Base-by-base conservation (phyloP, 2,329 filamentous ascomycete genomes). In the Neopestalotiopsis clavispora region DNA sequence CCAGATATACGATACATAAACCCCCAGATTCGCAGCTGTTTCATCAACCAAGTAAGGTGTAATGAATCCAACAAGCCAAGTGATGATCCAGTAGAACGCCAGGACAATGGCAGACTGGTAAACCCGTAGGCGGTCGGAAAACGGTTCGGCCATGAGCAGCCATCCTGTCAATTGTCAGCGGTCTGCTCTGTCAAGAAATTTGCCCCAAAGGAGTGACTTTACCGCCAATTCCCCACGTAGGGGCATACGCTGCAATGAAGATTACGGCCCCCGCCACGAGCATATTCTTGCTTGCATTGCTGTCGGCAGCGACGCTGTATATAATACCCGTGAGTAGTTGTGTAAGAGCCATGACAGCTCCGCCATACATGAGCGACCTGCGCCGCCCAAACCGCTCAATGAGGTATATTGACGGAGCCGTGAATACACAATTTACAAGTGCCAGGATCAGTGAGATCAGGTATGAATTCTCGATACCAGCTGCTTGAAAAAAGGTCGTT, bases 51-150 rank as follows among this genome's bases (percentile, higher is more conserved):
- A n/a, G 5, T 52, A 52, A 2, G n/a, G 45, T 52, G 45, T 52
- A 17, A 52, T 52, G 45, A 52, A 52, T 52, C 45, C 45, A 17
- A 52, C 45, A 17, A 52, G 45, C 45, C 45, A 52, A 52, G 45
- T 52, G 45, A 52, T 52, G 45, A 52, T 52, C 45, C 45, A 52
- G n/a, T 52, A 52, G 17, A 52, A 52, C n/a, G 45, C 45, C 45
- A 52, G 45, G 20, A 52, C 45, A 52, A 52, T 52, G 45, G 45
- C 45, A 52, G 45, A 20, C n/a, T 52, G 45, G 9, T 10, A 52
- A 52, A n/a, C 5, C 17, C 45, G n/a, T 17, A 52, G 17, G n/a
- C 45, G 45, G 2, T 52, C 17, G n/a, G 45, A 52, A 20, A 52
- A 52, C 3, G 45, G n/a, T n/a, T 52, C 45, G n/a, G 45, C 45